These are phyloP conservation scores for Cardamine chenopodiifolia DNA, from an alignment of 345 rosid genomes.

Conservation along the genomic window DNA sequence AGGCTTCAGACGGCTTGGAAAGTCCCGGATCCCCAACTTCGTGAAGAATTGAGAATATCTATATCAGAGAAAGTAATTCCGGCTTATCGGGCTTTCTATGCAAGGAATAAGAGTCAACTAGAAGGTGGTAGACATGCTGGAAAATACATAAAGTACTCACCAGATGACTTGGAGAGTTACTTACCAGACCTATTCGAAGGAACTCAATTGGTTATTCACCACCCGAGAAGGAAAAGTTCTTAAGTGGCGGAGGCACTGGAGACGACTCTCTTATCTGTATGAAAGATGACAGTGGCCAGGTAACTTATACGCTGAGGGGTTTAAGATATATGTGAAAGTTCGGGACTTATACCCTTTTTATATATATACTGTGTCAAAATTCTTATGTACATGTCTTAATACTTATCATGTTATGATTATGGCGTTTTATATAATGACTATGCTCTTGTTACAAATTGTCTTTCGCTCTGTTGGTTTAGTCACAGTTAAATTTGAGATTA, in stretches of 20 bases:
- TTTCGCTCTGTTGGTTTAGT: slow-evolving; percentile 14
- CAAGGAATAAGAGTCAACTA: slow-evolving; percentile 78
- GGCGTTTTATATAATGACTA: slow-evolving; percentile 28
- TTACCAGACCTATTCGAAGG: slow-evolving; percentile 89
- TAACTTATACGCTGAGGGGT: slow-evolving; percentile 32
- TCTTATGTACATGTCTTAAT: slow-evolving; percentile 59
- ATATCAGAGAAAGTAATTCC: slow-evolving; percentile 87
- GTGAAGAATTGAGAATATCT: slow-evolving; percentile 91
- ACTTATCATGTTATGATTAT: slow-evolving; percentile 34
- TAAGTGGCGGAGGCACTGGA: slow-evolving; percentile 32
- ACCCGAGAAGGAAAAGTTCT: slow-evolving; percentile 69
- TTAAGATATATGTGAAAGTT: slow-evolving; percentile 37
- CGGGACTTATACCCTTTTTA: slow-evolving; percentile 30
- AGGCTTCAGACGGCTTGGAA: slow-evolving; percentile 93
- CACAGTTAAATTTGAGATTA: slow-evolving; percentile 28
- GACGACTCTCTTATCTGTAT: slow-evolving; percentile 12
- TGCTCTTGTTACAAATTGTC: slow-evolving; percentile 30
- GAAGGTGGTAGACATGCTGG: slow-evolving; percentile 87
- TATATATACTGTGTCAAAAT: slow-evolving; percentile 50
- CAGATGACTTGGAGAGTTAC: slow-evolving; percentile 88
- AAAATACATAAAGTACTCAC: slow-evolving; percentile 88
- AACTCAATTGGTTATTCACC: slow-evolving; percentile 73
- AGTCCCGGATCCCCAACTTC: slow-evolving; percentile 92
- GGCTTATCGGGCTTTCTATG: slow-evolving; percentile 87
- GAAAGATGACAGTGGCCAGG: slow-evolving; percentile 34